Base-by-base conservation (phyloP, 2,329 filamentous ascomycete species). In the Verticillium longisporum region DNA sequence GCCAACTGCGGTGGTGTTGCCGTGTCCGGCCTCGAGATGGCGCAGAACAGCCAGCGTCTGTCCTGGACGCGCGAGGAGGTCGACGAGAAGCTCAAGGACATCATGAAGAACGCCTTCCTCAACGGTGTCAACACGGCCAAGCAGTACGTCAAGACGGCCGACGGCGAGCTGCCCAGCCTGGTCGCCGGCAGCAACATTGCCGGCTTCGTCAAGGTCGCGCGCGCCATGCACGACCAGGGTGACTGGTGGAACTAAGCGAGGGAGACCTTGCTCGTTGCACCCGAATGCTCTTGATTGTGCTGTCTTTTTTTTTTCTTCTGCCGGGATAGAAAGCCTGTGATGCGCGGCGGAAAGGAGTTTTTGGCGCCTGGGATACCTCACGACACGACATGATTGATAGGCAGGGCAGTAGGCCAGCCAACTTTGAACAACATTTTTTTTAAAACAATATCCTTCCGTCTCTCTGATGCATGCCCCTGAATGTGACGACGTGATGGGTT, bases 11-110 rank as follows among this genome's bases (percentile, higher is more conserved):
- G 95, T 76, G 95, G 95, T 83, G 95, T 98, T 61, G 95, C 95
- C 61, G 95, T 99, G 50, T 97, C 92, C 2, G 95, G 95, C 69
- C 87, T 99, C 55, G 95, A 99, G 85, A 99, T 99, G 95, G 93
- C 94, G 7, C 95, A 99, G 86, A 98, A 99, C 86, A 94, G 89
- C 67, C 80, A 75, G 77, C 89, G 94, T 63, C 82, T 97, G 67
- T 84, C 80, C 72, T 99, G 95, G 95, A 90, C 91, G 33, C 72
- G 82, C 56, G 90, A 97, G 82, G 90, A 97, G 81, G 95, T 98
- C 66, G 94, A 98, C 78, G 80, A 83, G 68, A 92, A 92, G 80
- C 88, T 99, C 72, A 92, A 96, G 84, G 82, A 77, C 69, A 98
- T 98, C 80, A 99, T 99, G 95, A 89, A 94, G 83, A 84, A 86